Percentiles rank a stretch among this genome's conserved stretches.
phyloP scores from a whole-genome alignment of 768 basidiomycete genomes.

The Lyophyllum decastes region DNA sequence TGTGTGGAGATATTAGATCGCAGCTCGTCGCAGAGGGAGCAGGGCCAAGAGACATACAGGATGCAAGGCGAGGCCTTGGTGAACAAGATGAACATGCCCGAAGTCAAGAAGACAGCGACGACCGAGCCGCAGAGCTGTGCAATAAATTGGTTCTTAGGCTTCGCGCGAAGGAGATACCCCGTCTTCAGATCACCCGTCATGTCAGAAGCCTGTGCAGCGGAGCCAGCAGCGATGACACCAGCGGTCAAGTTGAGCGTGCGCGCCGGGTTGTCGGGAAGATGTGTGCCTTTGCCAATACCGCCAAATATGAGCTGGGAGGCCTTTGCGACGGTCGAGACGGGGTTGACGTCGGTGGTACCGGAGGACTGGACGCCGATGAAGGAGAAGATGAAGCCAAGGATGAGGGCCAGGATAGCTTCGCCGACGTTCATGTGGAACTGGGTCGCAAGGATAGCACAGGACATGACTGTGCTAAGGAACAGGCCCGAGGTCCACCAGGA shows the following conservation, averaged over 20 bases:
- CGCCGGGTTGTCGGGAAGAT: slow-evolving; percentile 33
- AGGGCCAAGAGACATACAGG: slow-evolving; percentile 30
- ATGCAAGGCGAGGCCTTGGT: slow-evolving; percentile 65
- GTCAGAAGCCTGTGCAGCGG: slow-evolving; percentile 59
- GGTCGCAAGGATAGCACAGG: slow-evolving; percentile 52
- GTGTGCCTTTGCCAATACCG: slow-evolving; percentile 53
- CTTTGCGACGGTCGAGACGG: slow-evolving; percentile 60
- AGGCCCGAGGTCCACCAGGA: slow-evolving; percentile 58
- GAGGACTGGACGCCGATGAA: slow-evolving; percentile 66
- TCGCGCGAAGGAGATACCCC: slow-evolving; percentile 66
- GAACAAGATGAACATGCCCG: slow-evolving; percentile 63
- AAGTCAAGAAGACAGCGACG: slow-evolving; percentile 60
- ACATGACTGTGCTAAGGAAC: slow-evolving; percentile 47
- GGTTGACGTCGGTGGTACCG: slow-evolving; percentile 64
- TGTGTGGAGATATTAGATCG: slow-evolving; percentile 10
- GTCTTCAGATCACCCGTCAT: slow-evolving; percentile 73
- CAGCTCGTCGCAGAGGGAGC: neutral
- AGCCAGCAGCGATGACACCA: slow-evolving; percentile 54
- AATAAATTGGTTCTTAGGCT: slow-evolving; percentile 63
- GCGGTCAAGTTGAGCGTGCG: slow-evolving; percentile 51
- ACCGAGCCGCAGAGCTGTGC: slow-evolving; percentile 59
- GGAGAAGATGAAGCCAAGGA: slow-evolving; percentile 66
- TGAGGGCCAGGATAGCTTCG: slow-evolving; percentile 54
- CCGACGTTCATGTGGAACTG: slow-evolving; percentile 60
- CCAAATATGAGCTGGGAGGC: slow-evolving; percentile 69